Percentiles rank a stretch among this genome's conserved stretches.
phyloP scores from a whole-genome alignment of 768 basidiomycete genomes.

The Lentinus tigrinus region DNA sequence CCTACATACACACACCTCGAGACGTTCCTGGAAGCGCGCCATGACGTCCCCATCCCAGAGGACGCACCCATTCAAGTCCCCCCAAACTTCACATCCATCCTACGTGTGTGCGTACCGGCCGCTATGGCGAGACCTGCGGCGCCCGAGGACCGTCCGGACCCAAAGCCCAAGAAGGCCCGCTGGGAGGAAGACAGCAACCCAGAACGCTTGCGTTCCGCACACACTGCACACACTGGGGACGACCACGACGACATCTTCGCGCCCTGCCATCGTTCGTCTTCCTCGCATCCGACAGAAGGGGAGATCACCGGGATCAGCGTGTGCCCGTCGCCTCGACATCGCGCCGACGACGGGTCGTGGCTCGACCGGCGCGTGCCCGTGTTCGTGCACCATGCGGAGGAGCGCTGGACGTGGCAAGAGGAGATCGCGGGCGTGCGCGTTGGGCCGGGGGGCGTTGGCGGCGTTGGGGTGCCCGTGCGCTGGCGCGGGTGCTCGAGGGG shows the following conservation, averaged over 20 bases:
- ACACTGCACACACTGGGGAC: background rate
- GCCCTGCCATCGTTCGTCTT: background rate
- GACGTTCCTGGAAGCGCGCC: conserved; percentile 22
- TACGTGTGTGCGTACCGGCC: conserved; percentile 30
- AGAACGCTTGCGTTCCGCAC: background rate
- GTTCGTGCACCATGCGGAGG: conserved; percentile 59
- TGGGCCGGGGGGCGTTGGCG: conserved; percentile 34
- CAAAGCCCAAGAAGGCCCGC: conserved; percentile 4
- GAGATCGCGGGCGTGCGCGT: conserved; percentile 50
- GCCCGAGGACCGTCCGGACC: conserved; percentile 9
- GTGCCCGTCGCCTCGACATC: conserved; percentile 43
- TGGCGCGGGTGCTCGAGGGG: conserved; percentile 70
- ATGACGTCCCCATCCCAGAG: conserved; percentile 33
- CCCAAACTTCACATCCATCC: conserved; percentile 23
- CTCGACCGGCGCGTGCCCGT: conserved; percentile 27
- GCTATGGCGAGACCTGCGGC: conserved; percentile 24
- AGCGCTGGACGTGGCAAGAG: conserved; percentile 65
- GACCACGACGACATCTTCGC: conserved; percentile 8
- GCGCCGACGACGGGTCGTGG: background rate
- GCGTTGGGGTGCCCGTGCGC: conserved; percentile 46
- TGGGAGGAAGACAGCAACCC: background rate
- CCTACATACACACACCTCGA: background rate
- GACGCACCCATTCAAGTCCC: conserved; percentile 23
- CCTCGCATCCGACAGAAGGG: conserved; percentile 5
- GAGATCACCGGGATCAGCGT: conserved; percentile 41